Evolutionary conservation across 2,329 filamentous ascomycete genomes (phyloP), one percentile per base, ranked within the genome.

Genomic region (Aspergillus texensis): DNA sequence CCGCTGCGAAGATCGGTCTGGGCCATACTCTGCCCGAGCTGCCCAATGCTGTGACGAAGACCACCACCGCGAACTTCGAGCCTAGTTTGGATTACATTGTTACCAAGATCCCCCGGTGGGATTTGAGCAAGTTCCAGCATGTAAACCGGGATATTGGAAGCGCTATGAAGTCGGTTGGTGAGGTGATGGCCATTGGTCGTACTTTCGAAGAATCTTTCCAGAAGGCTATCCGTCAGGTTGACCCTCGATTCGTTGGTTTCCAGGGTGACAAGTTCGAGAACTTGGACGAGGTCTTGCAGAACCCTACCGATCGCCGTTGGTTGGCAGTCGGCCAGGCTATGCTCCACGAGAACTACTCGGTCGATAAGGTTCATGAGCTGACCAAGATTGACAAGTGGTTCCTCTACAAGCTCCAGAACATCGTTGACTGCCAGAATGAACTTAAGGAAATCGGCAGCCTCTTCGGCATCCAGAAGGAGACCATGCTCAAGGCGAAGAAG

Each of bases 311-410:
- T 79, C 92, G 95, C 73, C 89, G 95, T 79, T 98, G 95, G 95
- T 86, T 99, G 72, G 95, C 95, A 68, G 93, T 99, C 75, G 94
- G 95, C 53, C 94, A 98, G 82, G 95, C 95, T 69, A 96, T 99
- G 93, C 88, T 97, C 70, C 93, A 98, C 83, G 93, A 97, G 82
- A 91, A 91, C 79, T 99, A 99, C 84, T 88, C 92, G 1, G 93
- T 97, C 54, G 94, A 99, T 68, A 89, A 87, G 78, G 86, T 99
- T 19, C 93, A 98, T 77, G 93, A 97, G 8, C 84, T 99, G 71
- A 96, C 91, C 82, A 97, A 97, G 86, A 99, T 99, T 74, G 95
- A 98, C 84, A 97, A 96, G 82, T 98, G 95, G 95, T 99, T 99
- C 86, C 83, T 99, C 72, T 88, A 97, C 88, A 98, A 99, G 87